Percentiles rank a stretch among this genome's conserved stretches.
These are phyloP conservation scores for Gloeopeniophorella convolvens DNA, from an alignment of 768 basidiomycete genomes.

Conservation along the genomic window DNA sequence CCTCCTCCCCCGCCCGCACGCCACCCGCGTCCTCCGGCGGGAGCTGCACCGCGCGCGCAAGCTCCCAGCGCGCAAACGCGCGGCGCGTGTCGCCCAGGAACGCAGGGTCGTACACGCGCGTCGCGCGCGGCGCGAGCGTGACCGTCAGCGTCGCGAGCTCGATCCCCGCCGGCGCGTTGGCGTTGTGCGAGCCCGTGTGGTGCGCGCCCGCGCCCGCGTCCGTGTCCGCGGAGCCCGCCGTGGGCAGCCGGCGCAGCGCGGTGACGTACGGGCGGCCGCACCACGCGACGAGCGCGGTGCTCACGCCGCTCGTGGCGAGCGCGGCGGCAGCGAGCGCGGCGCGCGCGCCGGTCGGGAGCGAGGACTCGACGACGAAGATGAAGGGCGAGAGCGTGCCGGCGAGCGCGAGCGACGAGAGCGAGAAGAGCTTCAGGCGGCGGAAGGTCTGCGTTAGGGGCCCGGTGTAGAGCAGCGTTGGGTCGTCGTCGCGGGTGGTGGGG, in stretches of 20 bases:
- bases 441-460: slow-evolving; percentile 72
- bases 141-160: slow-evolving; percentile 68
- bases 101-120: slow-evolving; percentile 67
- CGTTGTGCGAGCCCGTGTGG: slow-evolving; percentile 20
- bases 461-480: slow-evolving; percentile 39
- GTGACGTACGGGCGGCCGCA: slow-evolving; percentile 72
- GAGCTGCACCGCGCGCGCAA: slow-evolving; percentile 48
- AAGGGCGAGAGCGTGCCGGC: slow-evolving; percentile 68
- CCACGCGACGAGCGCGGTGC: slow-evolving; percentile 69
- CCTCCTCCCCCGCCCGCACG: slow-evolving; percentile 47
- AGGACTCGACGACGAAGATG: slow-evolving; percentile 75
- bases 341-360: slow-evolving; percentile 63
- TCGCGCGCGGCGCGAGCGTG: slow-evolving; percentile 50
- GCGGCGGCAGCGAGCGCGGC: slow-evolving; percentile 63
- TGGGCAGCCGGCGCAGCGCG: slow-evolving; percentile 47
- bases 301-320: slow-evolving; percentile 62
- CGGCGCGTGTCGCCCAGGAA: slow-evolving; percentile 63
- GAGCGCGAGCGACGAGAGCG: slow-evolving; percentile 67
- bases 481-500: no score
- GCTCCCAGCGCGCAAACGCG: slow-evolving; percentile 78
- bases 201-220: no score
- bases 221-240: no score
- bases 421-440: slow-evolving; percentile 75
- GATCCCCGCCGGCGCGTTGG: slow-evolving; percentile 39
- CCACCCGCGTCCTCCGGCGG: slow-evolving; percentile 31